Base-by-base conservation (phyloP, 179 eudicot species). In the Silene coronaria region DNA sequence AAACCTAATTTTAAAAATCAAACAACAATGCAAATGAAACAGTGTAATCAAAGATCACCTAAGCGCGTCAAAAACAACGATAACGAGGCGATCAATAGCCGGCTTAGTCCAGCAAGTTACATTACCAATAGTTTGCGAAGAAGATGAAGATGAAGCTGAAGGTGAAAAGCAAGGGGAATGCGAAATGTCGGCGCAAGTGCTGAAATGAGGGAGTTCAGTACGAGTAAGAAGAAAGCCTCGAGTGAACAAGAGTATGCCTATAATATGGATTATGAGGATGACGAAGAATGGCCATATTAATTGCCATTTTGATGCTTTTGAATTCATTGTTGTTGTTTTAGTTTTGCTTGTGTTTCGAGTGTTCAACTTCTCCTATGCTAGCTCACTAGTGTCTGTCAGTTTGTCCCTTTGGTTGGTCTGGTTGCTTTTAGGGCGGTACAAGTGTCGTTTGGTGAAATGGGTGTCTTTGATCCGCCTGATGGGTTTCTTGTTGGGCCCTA, bases 211-310 rank as follows among this genome's bases (percentile, higher is more conserved):
- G 67, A 95, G 95, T 77, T 95, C 97, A 2, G 93, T 88, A 48
- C 99, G 91, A 58, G 99, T 92, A 72, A 95, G 97, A 64, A 95
- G 97, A 51, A 95, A 95, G 8, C 99, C 99, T 46, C 95, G 77
- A 21, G 97, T 92, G 79, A 92, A 95, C 53, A 95, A 71, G 5
- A 92, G 64, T 61, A 92, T 89, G 67, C 90, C 96, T 32, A 84
- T 10, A 16, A 75, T 32, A 69, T 95, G 97, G 64, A 92, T 73
- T 62, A 86, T 21, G 61, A 92, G 82, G 74, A 87, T 77, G 62
- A 71, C 10, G 61, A 83, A 66, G 53, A 86, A 84, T 14, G 88
- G 88, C 82, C 82, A 85, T 70, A 72, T 66, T 80, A 88, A 23
- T 36, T 83, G 74, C 23, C 80, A 72, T 45, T 85, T 83, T 10